A percentile compares a stretch with the other conserved stretches of the same genome.
These are phyloP conservation scores for Suillus subaureus DNA, from an alignment of 768 basidiomycete genomes.

Conservation along the genomic window DNA sequence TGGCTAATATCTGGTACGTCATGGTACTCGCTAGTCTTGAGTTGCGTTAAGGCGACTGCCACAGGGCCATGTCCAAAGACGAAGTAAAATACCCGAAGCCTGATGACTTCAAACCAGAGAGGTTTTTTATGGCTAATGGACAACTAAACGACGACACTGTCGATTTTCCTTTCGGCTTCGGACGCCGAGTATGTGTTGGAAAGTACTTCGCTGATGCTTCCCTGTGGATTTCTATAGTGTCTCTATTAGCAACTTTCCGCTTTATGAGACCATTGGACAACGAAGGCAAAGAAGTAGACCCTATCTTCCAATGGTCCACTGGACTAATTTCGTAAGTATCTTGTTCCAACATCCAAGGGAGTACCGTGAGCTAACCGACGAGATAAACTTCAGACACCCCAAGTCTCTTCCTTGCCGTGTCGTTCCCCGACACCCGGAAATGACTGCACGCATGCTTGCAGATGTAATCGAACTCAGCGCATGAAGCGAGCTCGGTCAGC, in stretches of 20 bases:
- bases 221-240: slow-evolving; percentile 33
- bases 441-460: slow-evolving; percentile 19
- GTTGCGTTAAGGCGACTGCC: slow-evolving; percentile 2
- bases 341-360: background rate
- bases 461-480: slow-evolving; percentile 14
- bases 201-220: slow-evolving; percentile 34
- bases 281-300: slow-evolving; percentile 28
- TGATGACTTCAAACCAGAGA: slow-evolving; percentile 30
- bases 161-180: slow-evolving; percentile 29
- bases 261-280: slow-evolving; percentile 32
- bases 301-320: slow-evolving; percentile 28
- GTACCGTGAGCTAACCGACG: slow-evolving; percentile 10
- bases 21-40: slow-evolving; percentile 11
- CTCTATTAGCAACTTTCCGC: slow-evolving; percentile 31
- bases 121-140: slow-evolving; percentile 28
- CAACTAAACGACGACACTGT: slow-evolving; percentile 27
- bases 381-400: slow-evolving; percentile 24
- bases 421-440: slow-evolving; percentile 20
- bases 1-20: slow-evolving; percentile 32
- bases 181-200: slow-evolving; percentile 34
- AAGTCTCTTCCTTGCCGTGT: slow-evolving; percentile 32
- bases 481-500: slow-evolving; percentile 12
- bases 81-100: slow-evolving; percentile 29
- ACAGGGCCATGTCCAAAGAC: slow-evolving; percentile 32
- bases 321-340: slow-evolving; percentile 31